Conservation (phyloP, 1,284 basidiomycete genomes). For the Mrakiaceae sp. region DNA sequence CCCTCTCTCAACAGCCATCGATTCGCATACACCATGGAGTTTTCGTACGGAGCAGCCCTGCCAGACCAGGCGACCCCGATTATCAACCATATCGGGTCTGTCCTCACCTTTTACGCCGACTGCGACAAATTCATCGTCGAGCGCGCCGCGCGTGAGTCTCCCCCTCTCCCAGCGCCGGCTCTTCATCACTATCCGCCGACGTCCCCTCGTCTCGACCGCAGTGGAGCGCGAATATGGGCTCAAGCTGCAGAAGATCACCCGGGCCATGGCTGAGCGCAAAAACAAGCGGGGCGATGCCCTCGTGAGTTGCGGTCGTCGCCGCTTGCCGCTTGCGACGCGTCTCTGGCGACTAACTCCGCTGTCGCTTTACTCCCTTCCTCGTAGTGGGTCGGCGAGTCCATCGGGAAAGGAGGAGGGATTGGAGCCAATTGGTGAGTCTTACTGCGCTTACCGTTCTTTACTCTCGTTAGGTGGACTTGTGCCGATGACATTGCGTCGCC, state of each 20-base stretch:
- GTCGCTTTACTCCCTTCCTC: no score
- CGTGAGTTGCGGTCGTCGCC: no score
- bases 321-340: no score
- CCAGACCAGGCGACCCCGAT: constrained; percentile 19
- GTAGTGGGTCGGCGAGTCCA: constrained; percentile 7
- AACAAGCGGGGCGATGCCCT: constrained; percentile 36
- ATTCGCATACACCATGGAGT: no score
- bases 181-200: no score
- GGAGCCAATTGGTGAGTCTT: constrained; percentile 26
- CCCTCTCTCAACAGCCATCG: no score
- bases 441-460: neutral
- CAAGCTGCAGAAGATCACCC: constrained; percentile 52
- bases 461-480: neutral
- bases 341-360: no score
- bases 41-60: constrained; percentile 5
- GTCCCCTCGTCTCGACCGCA: no score
- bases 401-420: neutral
- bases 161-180: no score
- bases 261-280: constrained; percentile 59
- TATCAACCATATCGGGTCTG: constrained; percentile 12
- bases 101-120: constrained; percentile 19
- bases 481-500: no score
- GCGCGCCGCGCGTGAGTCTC: constrained; percentile 36
- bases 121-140: constrained; percentile 54
- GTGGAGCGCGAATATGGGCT: constrained; percentile 62